Percentiles rank a stretch among this genome's conserved stretches.
Conservation (phyloP, 2,329 filamentous ascomycete genomes). For the Aspergillus jensenii region DNA sequence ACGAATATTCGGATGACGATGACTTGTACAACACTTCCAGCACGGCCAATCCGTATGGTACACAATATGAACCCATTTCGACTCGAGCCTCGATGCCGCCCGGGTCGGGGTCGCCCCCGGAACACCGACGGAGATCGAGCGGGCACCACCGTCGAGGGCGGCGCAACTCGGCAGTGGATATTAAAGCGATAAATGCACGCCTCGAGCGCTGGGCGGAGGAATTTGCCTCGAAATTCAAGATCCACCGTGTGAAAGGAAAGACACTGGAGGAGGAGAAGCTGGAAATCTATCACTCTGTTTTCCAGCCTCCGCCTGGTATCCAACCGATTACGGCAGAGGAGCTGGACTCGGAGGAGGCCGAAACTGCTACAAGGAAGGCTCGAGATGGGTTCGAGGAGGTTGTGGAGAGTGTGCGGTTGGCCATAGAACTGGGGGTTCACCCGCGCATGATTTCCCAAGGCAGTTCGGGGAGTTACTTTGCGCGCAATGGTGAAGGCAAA, state of each 20-base stretch:
- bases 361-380: constrained; percentile 63
- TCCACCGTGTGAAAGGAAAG: constrained; percentile 71
- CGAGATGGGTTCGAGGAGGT: constrained; percentile 81
- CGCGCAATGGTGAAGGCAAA: constrained; percentile 84
- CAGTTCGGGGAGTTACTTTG: constrained; percentile 97
- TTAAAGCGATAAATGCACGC: constrained; percentile 96
- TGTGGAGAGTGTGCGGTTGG: constrained; percentile 83
- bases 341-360: constrained; percentile 60
- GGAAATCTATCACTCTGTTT: constrained; percentile 97
- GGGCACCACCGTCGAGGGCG: constrained; percentile 53
- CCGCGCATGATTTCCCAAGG: constrained; percentile 96
- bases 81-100: constrained; percentile 53
- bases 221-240: constrained; percentile 96
- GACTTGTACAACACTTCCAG: constrained; percentile 57
- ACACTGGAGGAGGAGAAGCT: constrained; percentile 77
- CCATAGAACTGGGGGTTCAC: constrained; percentile 87
- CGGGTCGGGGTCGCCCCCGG: constrained; percentile 39
- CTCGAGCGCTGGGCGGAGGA: constrained; percentile 97
- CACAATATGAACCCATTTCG: constrained; percentile 63
- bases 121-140: constrained; percentile 49
- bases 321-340: constrained; percentile 75
- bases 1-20: constrained; percentile 71
- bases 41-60: constrained; percentile 55
- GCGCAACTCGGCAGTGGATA: constrained; percentile 86
- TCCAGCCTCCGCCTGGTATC: constrained; percentile 86